A percentile compares a stretch with the other conserved stretches of the same genome.
These are phyloP conservation scores for Solanum chaucha DNA, from an alignment of 257 asterid species.

Conservation along the genomic window DNA sequence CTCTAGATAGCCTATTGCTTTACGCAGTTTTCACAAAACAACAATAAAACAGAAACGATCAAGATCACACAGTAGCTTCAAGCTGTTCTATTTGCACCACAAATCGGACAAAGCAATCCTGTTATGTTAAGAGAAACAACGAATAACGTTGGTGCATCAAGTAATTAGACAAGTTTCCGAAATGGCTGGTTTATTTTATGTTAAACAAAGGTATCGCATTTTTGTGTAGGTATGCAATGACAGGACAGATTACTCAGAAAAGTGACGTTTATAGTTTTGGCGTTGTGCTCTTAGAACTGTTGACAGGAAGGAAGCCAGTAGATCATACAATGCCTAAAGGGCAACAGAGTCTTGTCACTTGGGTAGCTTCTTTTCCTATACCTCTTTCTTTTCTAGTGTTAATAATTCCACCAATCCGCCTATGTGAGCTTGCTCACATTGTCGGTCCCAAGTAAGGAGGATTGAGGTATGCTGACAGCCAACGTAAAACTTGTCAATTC, in stretches of 20 bases:
- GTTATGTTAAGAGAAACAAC: neutral
- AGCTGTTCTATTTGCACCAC: neutral
- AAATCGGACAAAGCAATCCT: neutral
- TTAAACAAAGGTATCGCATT: neutral
- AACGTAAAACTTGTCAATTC: neutral
- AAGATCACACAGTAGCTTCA: neutral
- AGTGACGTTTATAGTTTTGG: constrained; percentile 89
- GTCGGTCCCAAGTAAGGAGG: neutral
- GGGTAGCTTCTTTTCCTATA: constrained; percentile 27
- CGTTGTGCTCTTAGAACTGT: constrained; percentile 65
- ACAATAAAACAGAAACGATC: neutral
- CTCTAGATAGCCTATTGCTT: neutral
- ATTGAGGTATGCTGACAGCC: neutral
- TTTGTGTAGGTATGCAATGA: constrained; percentile 65
- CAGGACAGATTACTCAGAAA: constrained; percentile 82
- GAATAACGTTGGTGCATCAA: neutral
- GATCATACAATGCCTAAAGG: constrained; percentile 98
- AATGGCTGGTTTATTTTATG: neutral
- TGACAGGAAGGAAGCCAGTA: constrained; percentile 84
- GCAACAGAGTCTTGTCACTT: constrained; percentile 82
- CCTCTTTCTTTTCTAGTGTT: neutral
- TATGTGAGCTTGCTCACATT: neutral
- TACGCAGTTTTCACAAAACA: neutral
- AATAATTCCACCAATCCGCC: neutral
- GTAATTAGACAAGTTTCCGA: neutral